phyloP scores from a whole-genome alignment of 2,329 filamentous ascomycete genomes.

The Periconia digitata region DNA sequence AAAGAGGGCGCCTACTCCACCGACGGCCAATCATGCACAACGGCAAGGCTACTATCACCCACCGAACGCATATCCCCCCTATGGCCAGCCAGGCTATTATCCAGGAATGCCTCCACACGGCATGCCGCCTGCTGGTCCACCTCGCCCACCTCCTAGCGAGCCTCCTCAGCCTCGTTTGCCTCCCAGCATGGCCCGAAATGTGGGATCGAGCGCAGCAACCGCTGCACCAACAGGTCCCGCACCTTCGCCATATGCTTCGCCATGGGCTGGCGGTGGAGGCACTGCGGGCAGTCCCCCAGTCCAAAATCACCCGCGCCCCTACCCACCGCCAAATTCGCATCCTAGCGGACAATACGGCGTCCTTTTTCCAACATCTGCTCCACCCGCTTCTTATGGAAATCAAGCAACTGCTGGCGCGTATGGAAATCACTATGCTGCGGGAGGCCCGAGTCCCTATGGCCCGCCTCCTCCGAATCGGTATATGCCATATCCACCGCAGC shows the following conservation, averaged over 20 bases:
- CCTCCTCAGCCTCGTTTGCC: slow-evolving; percentile 35
- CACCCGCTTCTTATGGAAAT: slow-evolving; percentile 24
- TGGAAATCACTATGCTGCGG: slow-evolving; percentile 30
- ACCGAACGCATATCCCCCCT: slow-evolving; percentile 30
- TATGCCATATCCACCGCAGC: slow-evolving; percentile 24
- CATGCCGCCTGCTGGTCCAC: slow-evolving; percentile 31
- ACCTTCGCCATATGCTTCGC: slow-evolving; percentile 39
- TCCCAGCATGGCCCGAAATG: slow-evolving; percentile 37
- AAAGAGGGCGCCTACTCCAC: slow-evolving; percentile 54
- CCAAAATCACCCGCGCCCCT: slow-evolving; percentile 32
- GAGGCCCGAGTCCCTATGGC: slow-evolving; percentile 33
- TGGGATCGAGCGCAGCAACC: slow-evolving; percentile 23
- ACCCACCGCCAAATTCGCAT: slow-evolving; percentile 25
- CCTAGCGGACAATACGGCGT: slow-evolving; percentile 38
- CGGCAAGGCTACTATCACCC: slow-evolving; percentile 35
- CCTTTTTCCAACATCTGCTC: slow-evolving; percentile 33
- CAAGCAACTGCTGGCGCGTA: slow-evolving; percentile 27
- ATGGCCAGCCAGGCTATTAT: slow-evolving; percentile 31
- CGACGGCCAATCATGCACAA: slow-evolving; percentile 39
- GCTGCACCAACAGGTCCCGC: slow-evolving; percentile 28
- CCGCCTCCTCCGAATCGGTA: slow-evolving; percentile 26
- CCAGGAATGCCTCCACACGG: slow-evolving; percentile 33
- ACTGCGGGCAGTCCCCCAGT: slow-evolving; percentile 26
- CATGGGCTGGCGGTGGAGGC: slow-evolving; percentile 39
- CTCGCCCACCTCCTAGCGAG: slow-evolving; percentile 30